Conservation (phyloP, 2,329 filamentous ascomycete species). For the Zelopaecilomyces penicillatus region DNA sequence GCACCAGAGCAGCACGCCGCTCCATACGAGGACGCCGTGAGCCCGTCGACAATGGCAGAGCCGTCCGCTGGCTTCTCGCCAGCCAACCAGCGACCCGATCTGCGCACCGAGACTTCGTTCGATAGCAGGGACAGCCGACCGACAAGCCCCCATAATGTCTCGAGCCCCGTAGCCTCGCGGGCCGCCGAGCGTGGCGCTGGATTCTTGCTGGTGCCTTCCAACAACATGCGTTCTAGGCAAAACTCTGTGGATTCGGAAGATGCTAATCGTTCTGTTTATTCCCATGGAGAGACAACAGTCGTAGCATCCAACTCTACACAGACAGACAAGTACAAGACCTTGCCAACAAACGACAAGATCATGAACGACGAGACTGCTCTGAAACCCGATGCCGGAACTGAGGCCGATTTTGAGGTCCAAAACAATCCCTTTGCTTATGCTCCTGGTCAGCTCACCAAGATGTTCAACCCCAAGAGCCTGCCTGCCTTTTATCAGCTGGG, state of each 20-base stretch:
- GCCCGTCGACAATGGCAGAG: slow-evolving; percentile 30
- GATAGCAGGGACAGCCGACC: slow-evolving; percentile 60
- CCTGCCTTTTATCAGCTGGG: slow-evolving; percentile 74
- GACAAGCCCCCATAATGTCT: slow-evolving; percentile 65
- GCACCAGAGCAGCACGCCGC: slow-evolving; percentile 18
- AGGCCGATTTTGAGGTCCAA: slow-evolving; percentile 65
- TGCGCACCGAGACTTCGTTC: slow-evolving; percentile 50
- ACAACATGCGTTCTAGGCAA: slow-evolving; percentile 48
- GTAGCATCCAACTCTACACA: slow-evolving; percentile 36
- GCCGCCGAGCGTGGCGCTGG: slow-evolving; percentile 39
- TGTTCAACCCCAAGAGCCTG: slow-evolving; percentile 83
- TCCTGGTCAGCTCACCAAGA: slow-evolving; percentile 74
- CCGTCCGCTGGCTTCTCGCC: slow-evolving; percentile 19
- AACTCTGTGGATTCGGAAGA: slow-evolving; percentile 64
- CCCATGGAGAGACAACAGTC: slow-evolving; percentile 56
- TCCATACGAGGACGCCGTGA: slow-evolving; percentile 30
- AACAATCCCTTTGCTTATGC: slow-evolving; percentile 81
- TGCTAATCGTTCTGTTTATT: slow-evolving; percentile 48
- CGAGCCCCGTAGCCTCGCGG: slow-evolving; percentile 43
- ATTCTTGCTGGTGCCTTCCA: slow-evolving; percentile 59
- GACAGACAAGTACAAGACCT: slow-evolving; percentile 30
- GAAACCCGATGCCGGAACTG: slow-evolving; percentile 66
- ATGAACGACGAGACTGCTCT: slow-evolving; percentile 61
- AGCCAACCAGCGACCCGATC: slow-evolving; percentile 28
- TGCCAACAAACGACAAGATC: slow-evolving; percentile 44